Base-by-base conservation (phyloP, 495 filamentous ascomycete species). In the Pyrenula aspistea region DNA sequence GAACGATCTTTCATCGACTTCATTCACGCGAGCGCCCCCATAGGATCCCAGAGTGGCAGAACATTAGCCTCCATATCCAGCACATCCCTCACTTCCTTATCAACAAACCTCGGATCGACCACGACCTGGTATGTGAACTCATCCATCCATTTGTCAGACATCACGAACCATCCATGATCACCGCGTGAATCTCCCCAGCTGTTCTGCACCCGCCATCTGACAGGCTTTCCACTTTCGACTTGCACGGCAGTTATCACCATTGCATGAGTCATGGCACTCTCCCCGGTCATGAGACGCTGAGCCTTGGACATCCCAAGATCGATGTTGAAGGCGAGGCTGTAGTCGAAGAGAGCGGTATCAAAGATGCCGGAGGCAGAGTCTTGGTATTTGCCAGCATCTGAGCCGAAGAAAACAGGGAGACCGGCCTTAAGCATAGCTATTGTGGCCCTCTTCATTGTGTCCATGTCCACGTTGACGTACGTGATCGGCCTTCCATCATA, bases 241-340 rank as follows among this genome's bases (percentile, higher is more conserved):
- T 94, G 88, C 51, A 94, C 89, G 0, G 78, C 90, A 2, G 87
- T 94, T 51, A 95, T 69, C 1, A 93, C 87, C 89, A 95, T 95
- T 0, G 89, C 89, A 63, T 93, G 89, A 8, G 88, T 95, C 89
- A 95, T 92, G 3, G 75, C 71, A 21, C 77, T 82, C 70, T 93
- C 89, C 2, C 85, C 83, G 0, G 82, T 84, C 58, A 77, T 68
- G 12, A 94, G 70, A 0, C 88, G 67, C 53, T 87, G 77, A 1
- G 84, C 83, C 72, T 94, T 95, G 62, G 73, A 78, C 76, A 91
- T 74, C 1, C 81, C 81, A 22, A 93, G 72, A 10, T 67, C 69
- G 58, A 91, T 70, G 57, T 90, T 87, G 71, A 93, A 90, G 2
- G 86, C 89, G 1, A 93, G 80, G 59, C 83, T 74, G 64, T 87